Evolutionary conservation across 2,329 filamentous ascomycete species (phyloP).

Genomic region (Trichoderma sp.): DNA sequence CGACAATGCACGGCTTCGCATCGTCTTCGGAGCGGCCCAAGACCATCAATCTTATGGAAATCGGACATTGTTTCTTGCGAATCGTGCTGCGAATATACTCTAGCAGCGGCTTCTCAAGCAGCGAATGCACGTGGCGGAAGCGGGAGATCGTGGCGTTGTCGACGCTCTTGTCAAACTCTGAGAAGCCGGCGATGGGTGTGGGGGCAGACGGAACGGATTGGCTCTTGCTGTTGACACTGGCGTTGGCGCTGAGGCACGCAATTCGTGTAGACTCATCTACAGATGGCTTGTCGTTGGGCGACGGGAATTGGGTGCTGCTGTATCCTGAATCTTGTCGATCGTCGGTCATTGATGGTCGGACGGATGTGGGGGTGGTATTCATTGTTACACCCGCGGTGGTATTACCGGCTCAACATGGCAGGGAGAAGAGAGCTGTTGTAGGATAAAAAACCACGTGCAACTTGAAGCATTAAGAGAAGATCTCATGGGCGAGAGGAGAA

Average conservation of each 20-base stretch:
- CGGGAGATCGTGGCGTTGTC: not conserved
- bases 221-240: not conserved
- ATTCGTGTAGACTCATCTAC: not conserved
- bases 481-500: not conserved
- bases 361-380: not conserved
- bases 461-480: not conserved
- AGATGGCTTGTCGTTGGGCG: not conserved
- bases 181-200: not conserved
- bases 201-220: not conserved
- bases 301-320: not conserved
- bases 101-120: not conserved
- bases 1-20: not conserved
- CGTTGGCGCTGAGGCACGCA: too few species aligned
- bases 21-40: not conserved
- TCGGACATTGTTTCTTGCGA: not conserved
- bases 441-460: not conserved
- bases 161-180: not conserved
- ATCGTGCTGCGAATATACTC: not conserved
- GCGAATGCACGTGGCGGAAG: not conserved
- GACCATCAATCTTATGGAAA: not conserved
- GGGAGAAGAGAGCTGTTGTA: not conserved
- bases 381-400: not conserved
- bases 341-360: not conserved
- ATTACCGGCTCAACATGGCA: not conserved
- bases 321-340: not conserved